phyloP scores from a whole-genome alignment of 116 monocot genomes.

The Dioscorea cayenensis region DNA sequence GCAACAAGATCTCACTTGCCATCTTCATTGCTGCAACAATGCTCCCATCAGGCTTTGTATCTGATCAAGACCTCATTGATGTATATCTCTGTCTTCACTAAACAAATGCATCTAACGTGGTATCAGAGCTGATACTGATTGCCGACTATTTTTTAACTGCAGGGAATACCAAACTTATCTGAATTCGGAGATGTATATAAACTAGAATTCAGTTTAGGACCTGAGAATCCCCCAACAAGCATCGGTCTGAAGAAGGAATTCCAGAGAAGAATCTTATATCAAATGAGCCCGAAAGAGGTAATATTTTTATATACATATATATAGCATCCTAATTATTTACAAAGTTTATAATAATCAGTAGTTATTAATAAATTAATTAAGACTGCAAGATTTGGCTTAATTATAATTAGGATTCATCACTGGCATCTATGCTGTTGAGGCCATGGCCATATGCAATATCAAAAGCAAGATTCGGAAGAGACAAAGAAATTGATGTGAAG shows the following conservation, averaged over 20 bases:
- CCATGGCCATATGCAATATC: constrained; percentile 23
- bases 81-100: constrained; percentile 7
- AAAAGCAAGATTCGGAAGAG: constrained; percentile 20
- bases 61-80: constrained; percentile 35
- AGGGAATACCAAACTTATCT: constrained; percentile 38
- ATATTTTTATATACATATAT: not conserved
- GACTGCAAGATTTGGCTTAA: not conserved
- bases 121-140: not conserved
- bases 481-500: constrained; percentile 2
- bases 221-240: constrained; percentile 29
- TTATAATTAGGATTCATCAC: constrained; percentile 25
- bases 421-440: constrained; percentile 59
- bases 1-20: constrained; percentile 25
- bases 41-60: constrained; percentile 31
- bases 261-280: constrained; percentile 29
- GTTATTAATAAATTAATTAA: not conserved
- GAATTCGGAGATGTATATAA: constrained; percentile 23
- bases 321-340: not conserved
- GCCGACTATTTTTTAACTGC: not conserved
- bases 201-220: constrained; percentile 7
- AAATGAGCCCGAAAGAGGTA: constrained; percentile 30
- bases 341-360: not conserved
- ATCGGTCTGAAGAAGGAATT: constrained; percentile 21
- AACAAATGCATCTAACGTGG: too few species aligned
- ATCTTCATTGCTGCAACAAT: constrained; percentile 48